These are phyloP conservation scores for Anthracocystis walkeri DNA, from an alignment of 1,284 basidiomycete genomes.

Conservation along the genomic window DNA sequence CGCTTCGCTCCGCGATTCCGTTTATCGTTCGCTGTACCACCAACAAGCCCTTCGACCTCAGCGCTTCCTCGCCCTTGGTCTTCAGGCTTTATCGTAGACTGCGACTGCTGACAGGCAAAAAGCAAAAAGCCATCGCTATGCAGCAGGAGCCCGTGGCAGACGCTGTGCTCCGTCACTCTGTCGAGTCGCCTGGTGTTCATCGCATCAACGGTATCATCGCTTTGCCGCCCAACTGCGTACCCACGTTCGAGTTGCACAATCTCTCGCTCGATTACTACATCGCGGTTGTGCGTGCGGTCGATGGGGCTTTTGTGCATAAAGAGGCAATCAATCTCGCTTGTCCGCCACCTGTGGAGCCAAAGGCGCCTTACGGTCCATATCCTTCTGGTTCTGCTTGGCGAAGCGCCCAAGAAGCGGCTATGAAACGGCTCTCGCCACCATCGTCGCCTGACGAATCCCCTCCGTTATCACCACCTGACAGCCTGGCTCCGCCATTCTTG, in stretches of 20 bases:
- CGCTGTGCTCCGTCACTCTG: constrained; percentile 20
- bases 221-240: constrained; percentile 49
- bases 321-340: constrained; percentile 28
- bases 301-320: constrained; percentile 27
- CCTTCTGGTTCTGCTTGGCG: constrained; percentile 26
- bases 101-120: constrained; percentile 22
- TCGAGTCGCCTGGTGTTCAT: constrained; percentile 21
- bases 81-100: constrained; percentile 33
- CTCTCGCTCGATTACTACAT: constrained; percentile 59
- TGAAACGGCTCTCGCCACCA: neutral
- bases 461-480: neutral
- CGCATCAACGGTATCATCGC: constrained; percentile 45
- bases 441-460: constrained; percentile 17
- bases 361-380: constrained; percentile 23
- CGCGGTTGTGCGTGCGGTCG: constrained; percentile 39
- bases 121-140: constrained; percentile 29
- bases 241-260: constrained; percentile 46
- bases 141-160: constrained; percentile 35
- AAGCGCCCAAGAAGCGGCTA: constrained; percentile 8
- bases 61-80: constrained; percentile 16
- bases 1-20: constrained; percentile 52
- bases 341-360: constrained; percentile 35
- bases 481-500: constrained; percentile 1
- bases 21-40: constrained; percentile 48
- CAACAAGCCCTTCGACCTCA: constrained; percentile 32